Percentiles rank a stretch among this genome's conserved stretches.
phyloP scores from a whole-genome alignment of 2,329 filamentous ascomycete genomes.

The Penicillium hesseltinei region DNA sequence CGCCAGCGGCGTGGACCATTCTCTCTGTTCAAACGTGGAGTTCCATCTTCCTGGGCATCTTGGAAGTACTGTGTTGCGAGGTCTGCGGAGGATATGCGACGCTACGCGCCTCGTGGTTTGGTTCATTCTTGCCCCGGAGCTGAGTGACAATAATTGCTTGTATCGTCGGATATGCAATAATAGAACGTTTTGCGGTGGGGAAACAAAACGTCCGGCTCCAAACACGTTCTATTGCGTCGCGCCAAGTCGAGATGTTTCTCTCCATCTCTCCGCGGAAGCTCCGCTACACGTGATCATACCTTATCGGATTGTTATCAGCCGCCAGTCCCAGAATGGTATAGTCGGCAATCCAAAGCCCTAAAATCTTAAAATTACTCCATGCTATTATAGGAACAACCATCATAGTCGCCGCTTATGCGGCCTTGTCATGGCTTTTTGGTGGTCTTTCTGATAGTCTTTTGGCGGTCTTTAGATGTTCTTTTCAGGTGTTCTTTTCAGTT shows the following conservation, averaged over 20 bases:
- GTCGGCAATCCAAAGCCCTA: background rate
- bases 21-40: constrained; percentile 46
- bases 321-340: background rate
- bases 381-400: no score
- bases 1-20: constrained; percentile 91
- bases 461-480: no score
- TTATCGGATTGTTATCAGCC: constrained; percentile 6
- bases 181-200: accelerated
- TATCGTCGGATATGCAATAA: background rate
- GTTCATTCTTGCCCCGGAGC: constrained; percentile 26
- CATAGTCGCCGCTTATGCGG: no score
- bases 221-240: background rate
- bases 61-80: constrained; percentile 16
- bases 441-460: no score
- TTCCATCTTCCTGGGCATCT: constrained; percentile 30
- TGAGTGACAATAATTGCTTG: background rate
- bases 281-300: constrained; percentile 26
- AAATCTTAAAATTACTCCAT: no score
- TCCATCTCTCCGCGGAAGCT: constrained; percentile 29
- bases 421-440: no score
- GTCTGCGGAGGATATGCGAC: constrained; percentile 26
- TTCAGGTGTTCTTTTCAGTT: no score
- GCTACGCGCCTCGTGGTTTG: constrained; percentile 29
- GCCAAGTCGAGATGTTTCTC: constrained; percentile 10
- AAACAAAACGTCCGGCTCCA: background rate